These are phyloP conservation scores for Patellaria atrata DNA, from an alignment of 495 filamentous ascomycete species.

Conservation along the genomic window DNA sequence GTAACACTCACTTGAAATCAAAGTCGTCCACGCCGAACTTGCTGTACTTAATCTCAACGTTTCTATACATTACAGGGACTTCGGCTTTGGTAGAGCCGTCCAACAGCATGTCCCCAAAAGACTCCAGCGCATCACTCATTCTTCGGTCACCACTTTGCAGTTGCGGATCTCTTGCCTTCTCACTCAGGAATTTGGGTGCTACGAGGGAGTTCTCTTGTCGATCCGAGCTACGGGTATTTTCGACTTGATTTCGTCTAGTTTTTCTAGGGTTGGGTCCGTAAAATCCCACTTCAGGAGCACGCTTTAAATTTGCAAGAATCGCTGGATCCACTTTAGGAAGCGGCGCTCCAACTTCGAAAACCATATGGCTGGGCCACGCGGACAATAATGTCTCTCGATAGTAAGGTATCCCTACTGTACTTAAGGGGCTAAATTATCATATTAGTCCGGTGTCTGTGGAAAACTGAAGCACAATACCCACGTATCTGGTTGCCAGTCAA, in stretches of 20 bases:
- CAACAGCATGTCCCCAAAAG: constrained; percentile 29
- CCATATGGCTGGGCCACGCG: constrained; percentile 70
- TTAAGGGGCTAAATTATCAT: constrained; percentile 48
- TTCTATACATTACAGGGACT: constrained; percentile 71
- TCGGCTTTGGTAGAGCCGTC: constrained; percentile 43
- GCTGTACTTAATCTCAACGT: constrained; percentile 93
- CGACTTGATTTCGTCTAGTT: constrained; percentile 63
- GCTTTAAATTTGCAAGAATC: constrained; percentile 49
- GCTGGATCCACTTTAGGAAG: constrained; percentile 63
- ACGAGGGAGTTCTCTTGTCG: constrained; percentile 37
- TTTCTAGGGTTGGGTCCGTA: constrained; percentile 68
- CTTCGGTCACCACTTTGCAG: constrained; percentile 29
- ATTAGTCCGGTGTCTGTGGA: neutral
- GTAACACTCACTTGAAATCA: constrained; percentile 63
- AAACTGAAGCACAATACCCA: constrained; percentile 27
- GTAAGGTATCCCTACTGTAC: constrained; percentile 78
- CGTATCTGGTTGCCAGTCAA: constrained; percentile 60
- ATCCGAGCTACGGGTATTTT: constrained; percentile 48
- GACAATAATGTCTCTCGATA: constrained; percentile 80
- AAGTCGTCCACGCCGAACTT: constrained; percentile 96
- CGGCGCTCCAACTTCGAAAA: constrained; percentile 72
- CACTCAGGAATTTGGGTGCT: constrained; percentile 82
- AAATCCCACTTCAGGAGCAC: constrained; percentile 54
- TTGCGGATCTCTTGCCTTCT: constrained; percentile 62
- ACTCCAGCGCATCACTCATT: constrained; percentile 48